Evolutionary conservation across 768 basidiomycete species (phyloP).

Genomic region (Mycena haematopus): DNA sequence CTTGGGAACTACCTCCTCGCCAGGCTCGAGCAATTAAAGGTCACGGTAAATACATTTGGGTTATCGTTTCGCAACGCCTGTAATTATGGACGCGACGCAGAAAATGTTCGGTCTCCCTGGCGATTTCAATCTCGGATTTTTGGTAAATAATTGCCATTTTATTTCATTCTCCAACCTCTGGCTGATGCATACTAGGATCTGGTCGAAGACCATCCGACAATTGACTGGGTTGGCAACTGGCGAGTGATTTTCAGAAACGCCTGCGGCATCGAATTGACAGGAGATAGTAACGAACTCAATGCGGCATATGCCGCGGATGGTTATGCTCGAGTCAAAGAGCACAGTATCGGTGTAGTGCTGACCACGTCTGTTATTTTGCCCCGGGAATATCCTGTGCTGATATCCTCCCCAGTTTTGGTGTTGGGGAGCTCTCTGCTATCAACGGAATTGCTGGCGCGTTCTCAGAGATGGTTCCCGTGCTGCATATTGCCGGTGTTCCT

Average conservation of each 20-base stretch:
- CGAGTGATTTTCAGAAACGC: constrained; percentile 34
- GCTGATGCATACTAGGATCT: constrained; percentile 44
- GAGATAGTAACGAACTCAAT: constrained; percentile 79
- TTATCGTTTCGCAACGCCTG: not conserved
- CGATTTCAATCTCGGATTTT: constrained; percentile 88
- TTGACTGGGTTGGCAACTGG: constrained; percentile 92
- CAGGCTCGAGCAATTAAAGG: constrained; percentile 67
- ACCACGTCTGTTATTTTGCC: constrained; percentile 62
- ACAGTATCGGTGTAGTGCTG: constrained; percentile 70
- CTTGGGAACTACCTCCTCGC: constrained; percentile 68
- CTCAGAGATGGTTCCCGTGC: constrained; percentile 88
- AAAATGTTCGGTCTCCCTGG: constrained; percentile 86
- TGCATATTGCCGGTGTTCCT: constrained; percentile 88
- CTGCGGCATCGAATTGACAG: not conserved
- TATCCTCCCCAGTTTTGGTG: constrained; percentile 69
- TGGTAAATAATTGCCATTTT: too few relatives aligned
- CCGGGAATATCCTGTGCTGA: not conserved
- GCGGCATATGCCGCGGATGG: constrained; percentile 93
- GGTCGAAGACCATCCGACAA: constrained; percentile 77
- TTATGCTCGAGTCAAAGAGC: constrained; percentile 86
- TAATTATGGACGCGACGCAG: constrained; percentile 42
- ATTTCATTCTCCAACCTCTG: too few relatives aligned
- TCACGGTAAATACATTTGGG: constrained; percentile 51
- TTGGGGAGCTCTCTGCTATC: constrained; percentile 90
- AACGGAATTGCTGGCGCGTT: constrained; percentile 86